A percentile compares a stretch with the other conserved stretches of the same genome.
Evolutionary conservation across 2,329 filamentous ascomycete genomes (phyloP).

Genomic region (Ophiostoma ulmi): DNA sequence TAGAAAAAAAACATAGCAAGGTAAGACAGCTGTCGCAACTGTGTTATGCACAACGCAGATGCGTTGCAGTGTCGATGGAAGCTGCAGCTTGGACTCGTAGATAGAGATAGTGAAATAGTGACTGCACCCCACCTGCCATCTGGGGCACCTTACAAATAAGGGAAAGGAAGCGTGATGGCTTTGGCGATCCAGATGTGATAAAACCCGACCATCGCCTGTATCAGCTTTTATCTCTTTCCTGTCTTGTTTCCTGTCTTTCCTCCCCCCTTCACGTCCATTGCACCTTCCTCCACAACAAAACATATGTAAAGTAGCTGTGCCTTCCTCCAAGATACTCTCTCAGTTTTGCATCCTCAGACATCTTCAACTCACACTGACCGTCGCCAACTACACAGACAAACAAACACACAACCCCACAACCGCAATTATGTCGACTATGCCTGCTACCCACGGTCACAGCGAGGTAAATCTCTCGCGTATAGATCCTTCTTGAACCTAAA

Average conservation of each 20-base stretch:
- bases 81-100: background rate
- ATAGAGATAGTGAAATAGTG: background rate
- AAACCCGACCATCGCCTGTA: background rate
- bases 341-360: background rate
- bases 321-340: background rate
- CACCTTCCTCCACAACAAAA: background rate
- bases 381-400: background rate
- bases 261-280: background rate
- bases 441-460: conserved; percentile 36
- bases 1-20: background rate
- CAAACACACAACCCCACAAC: background rate
- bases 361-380: background rate
- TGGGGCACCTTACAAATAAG: background rate
- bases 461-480: conserved; percentile 13
- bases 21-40: background rate
- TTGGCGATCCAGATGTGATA: background rate
- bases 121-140: conserved; percentile 4
- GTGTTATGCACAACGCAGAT: background rate
- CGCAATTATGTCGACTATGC: conserved; percentile 36
- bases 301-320: background rate
- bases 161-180: background rate
- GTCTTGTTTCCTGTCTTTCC: background rate
- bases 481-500: background rate
- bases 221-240: background rate
- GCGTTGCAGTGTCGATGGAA: background rate